These are phyloP conservation scores for Ophiostoma fasciatum DNA, from an alignment of 2,329 filamentous ascomycete species.

Conservation along the genomic window DNA sequence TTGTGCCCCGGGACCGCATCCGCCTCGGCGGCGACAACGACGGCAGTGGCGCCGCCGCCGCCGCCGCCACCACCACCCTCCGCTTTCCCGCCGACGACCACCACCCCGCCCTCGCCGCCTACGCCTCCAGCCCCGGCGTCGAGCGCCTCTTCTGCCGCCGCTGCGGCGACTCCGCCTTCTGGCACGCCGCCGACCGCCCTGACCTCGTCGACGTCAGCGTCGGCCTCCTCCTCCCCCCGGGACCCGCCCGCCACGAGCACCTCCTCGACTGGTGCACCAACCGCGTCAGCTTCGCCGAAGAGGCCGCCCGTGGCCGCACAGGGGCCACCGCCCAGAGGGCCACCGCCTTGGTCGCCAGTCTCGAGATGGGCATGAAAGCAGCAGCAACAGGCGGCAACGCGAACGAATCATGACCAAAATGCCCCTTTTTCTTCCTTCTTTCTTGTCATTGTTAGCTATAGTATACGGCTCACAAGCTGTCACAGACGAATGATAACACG, in stretches of 20 bases:
- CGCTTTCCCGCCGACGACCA: no score
- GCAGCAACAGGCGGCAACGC: no score
- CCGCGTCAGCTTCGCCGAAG: constrained; percentile 44
- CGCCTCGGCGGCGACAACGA: no score
- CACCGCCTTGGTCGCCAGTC: constrained; percentile 13
- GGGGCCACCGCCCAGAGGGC: constrained; percentile 17
- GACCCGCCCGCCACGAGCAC: constrained; percentile 29
- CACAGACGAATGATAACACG: no score
- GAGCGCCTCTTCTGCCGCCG: constrained; percentile 44
- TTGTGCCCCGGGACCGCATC: constrained; percentile 46
- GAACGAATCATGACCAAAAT: no score
- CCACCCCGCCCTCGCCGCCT: constrained; percentile 19
- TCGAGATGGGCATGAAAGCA: constrained; percentile 10
- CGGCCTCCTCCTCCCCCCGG: constrained; percentile 38
- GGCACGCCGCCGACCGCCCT: constrained; percentile 36
- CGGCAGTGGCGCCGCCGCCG: no score
- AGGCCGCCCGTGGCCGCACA: constrained; percentile 22
- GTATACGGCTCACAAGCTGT: no score
- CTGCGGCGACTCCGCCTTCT: constrained; percentile 53
- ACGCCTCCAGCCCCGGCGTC: constrained; percentile 38
- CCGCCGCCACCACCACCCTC: no score
- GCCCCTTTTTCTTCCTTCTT: no score
- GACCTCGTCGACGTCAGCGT: constrained; percentile 48
- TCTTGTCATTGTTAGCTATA: no score
- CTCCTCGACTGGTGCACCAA: constrained; percentile 49